Base-by-base conservation (phyloP, 495 filamentous ascomycete species). In the Penicillium cataractarum region DNA sequence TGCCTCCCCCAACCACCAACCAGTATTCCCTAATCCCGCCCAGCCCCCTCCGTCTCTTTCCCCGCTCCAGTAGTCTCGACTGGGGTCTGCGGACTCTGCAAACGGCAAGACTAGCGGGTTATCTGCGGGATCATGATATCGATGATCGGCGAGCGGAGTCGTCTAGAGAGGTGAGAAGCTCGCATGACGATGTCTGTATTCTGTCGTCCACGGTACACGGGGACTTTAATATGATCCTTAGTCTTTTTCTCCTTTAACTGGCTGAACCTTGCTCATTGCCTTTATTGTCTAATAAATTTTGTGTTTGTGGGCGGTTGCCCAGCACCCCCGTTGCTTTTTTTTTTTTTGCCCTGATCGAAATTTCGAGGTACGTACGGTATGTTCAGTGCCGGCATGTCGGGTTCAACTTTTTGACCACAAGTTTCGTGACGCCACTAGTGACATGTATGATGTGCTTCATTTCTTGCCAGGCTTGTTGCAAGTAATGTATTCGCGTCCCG, bases 401-500 rank as follows among this genome's bases (percentile, higher is more conserved):
- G 13, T 49, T 4, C 13, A 48, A 48, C 8, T 49, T 6, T 3
- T 10, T 15, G 6, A 24, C 24, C 24, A 29, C 29, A 24, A 50
- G 12, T 29, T 50, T 29, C 35, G 54, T 68, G 60, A 63, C 62
- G 66, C 62, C 66, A 68, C 62, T 24, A 15, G 57, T 32, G 21
- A 46, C n/a, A 26, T 54, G 37, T 39, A 68, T 68, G 66, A 68
- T 65, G 66, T 68, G 66, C 66, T 68, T n/a, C 52, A 62, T 26
- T 61, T 46, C 42, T 24, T 4, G 10, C 42, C 10, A 24, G 42
- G 2, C 21, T 22, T 19, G 3, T 22, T 22, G 21, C 42, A 21
- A 46, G 4, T 46, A 12, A 21, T 39, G 1, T 6, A 22, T 21
- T 7, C 19, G 13, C 40, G 6, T 42, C 40, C 40, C 40, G 40